These are phyloP conservation scores for Knufia petricola DNA, from an alignment of 2,329 filamentous ascomycete species.

Conservation along the genomic window DNA sequence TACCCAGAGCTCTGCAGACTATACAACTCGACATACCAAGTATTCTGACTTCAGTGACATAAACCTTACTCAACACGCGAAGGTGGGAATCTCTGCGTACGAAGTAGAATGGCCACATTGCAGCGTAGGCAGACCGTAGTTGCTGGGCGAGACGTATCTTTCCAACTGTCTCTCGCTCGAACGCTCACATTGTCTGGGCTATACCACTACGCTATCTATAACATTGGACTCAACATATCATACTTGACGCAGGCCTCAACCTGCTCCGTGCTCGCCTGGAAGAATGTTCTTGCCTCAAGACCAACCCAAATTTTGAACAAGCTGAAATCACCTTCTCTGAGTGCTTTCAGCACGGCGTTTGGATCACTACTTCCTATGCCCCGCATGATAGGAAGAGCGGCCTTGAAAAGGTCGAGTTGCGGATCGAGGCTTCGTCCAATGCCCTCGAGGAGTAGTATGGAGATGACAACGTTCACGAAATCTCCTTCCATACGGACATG, in stretches of 20 bases:
- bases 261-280: slow-evolving; percentile 83
- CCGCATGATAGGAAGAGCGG: slow-evolving; percentile 79
- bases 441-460: slow-evolving; percentile 83
- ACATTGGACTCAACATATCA: slow-evolving; percentile 10
- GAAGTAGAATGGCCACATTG: too few relatives aligned
- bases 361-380: slow-evolving; percentile 69
- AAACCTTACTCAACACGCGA: too few relatives aligned
- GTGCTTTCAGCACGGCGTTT: slow-evolving; percentile 52
- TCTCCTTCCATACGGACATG: slow-evolving; percentile 94
- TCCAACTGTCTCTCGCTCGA: too few relatives aligned
- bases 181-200: too few relatives aligned
- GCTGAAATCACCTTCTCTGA: slow-evolving; percentile 63
- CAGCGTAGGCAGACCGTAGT: too few relatives aligned
- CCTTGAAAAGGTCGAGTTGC: slow-evolving; percentile 72
- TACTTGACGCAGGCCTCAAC: slow-evolving; percentile 86
- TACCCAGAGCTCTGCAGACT: too few relatives aligned
- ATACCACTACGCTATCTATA: neutral
- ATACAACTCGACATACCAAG: too few relatives aligned
- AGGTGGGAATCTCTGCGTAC: too few relatives aligned
- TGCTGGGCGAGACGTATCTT: too few relatives aligned
- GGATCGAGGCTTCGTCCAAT: slow-evolving; percentile 85
- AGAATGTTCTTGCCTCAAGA: slow-evolving; percentile 75
- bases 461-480: slow-evolving; percentile 96
- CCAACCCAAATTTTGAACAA: slow-evolving; percentile 91
- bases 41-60: too few relatives aligned